Conservation (phyloP, 495 filamentous ascomycete genomes). For the Aspergillus cavernicola region DNA sequence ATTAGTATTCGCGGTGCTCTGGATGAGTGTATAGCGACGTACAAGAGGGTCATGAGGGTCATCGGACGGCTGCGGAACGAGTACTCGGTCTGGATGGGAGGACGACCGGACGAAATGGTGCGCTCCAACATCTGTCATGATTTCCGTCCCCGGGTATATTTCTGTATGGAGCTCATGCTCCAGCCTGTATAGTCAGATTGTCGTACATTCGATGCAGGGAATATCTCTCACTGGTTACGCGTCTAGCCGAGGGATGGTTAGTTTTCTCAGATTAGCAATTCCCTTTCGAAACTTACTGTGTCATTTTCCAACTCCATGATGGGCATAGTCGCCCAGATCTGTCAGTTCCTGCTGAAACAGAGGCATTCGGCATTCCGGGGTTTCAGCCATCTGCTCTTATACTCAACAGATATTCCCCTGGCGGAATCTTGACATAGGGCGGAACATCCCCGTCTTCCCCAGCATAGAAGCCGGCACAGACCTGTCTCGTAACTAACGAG, state of each 20-base stretch:
- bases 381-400: too few relatives aligned
- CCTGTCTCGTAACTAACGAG: too few relatives aligned
- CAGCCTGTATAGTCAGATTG: slow-evolving; percentile 13
- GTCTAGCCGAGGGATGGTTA: slow-evolving; percentile 16
- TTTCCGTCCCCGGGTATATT: slow-evolving; percentile 60
- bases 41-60: slow-evolving; percentile 46
- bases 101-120: slow-evolving; percentile 59
- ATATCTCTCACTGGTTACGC: slow-evolving; percentile 25
- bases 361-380: too few relatives aligned
- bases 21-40: not conserved
- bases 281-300: slow-evolving; percentile 17
- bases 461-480: too few relatives aligned
- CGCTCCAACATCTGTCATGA: slow-evolving; percentile 56
- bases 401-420: too few relatives aligned
- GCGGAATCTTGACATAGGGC: too few relatives aligned
- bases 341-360: too few relatives aligned
- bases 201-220: not conserved
- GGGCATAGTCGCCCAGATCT: not conserved
- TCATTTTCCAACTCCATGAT: slow-evolving; percentile 44
- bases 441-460: too few relatives aligned
- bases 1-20: not conserved
- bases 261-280: not conserved
- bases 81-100: slow-evolving; percentile 34
- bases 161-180: slow-evolving; percentile 51
- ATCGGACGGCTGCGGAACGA: slow-evolving; percentile 52